phyloP scores from a whole-genome alignment of 208 protist species.

The Crithidia sp. region DNA sequence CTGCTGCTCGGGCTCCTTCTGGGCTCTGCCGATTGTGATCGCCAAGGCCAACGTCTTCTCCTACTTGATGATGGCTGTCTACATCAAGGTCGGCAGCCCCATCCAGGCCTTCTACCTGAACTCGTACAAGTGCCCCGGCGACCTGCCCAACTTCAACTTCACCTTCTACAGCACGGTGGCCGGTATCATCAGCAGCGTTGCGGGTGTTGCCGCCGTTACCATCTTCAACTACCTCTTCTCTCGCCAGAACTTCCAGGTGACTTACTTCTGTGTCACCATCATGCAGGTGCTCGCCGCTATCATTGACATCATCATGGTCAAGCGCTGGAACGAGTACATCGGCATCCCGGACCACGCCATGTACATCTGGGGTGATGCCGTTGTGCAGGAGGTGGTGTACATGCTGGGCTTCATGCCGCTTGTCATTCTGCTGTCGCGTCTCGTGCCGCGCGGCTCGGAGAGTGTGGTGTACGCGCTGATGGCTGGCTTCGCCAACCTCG shows the following conservation, averaged over 20 bases:
- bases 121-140: slow-evolving; percentile 39
- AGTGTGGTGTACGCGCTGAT: slow-evolving; percentile 82
- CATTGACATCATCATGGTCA: slow-evolving; percentile 69
- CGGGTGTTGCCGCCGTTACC: slow-evolving; percentile 40
- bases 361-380: slow-evolving; percentile 77
- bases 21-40: slow-evolving; percentile 56
- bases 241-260: slow-evolving; percentile 52
- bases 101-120: slow-evolving; percentile 60
- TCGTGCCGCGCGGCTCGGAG: slow-evolving; percentile 84
- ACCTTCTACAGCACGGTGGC: slow-evolving; percentile 70
- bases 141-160: slow-evolving; percentile 63
- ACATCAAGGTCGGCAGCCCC: slow-evolving; percentile 45
- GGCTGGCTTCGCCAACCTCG: slow-evolving; percentile 86
- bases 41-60: slow-evolving; percentile 66
- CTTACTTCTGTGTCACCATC: slow-evolving; percentile 39
- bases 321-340: slow-evolving; percentile 63
- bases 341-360: slow-evolving; percentile 63
- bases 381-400: slow-evolving; percentile 56
- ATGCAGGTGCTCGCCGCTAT: slow-evolving; percentile 45
- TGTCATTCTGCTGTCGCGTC: slow-evolving; percentile 60
- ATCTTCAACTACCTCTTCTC: slow-evolving; percentile 66
- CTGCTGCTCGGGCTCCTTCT: slow-evolving; percentile 52
- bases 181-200: slow-evolving; percentile 43
- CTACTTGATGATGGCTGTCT: slow-evolving; percentile 51
- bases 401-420: slow-evolving; percentile 81